These are phyloP conservation scores for Mycena alexandri DNA, from an alignment of 768 basidiomycete species.

Conservation along the genomic window DNA sequence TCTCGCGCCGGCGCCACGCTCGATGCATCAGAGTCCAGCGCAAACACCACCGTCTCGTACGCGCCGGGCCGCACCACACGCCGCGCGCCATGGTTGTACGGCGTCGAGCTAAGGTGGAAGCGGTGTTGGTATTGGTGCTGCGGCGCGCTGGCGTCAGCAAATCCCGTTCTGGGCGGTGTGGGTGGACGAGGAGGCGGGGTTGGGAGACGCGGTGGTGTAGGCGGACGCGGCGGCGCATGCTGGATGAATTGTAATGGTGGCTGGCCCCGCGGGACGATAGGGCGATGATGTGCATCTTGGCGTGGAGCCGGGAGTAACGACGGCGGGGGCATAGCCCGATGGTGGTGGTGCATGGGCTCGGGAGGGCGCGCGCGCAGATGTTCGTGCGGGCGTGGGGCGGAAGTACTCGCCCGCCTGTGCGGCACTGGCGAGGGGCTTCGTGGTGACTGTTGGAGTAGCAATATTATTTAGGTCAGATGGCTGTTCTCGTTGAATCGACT, in stretches of 20 bases:
- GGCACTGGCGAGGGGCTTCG: slow-evolving; percentile 2
- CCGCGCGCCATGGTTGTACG: not conserved
- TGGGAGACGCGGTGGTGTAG: slow-evolving; percentile 1
- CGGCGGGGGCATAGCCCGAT: slow-evolving; percentile 14
- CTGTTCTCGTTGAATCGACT: not conserved
- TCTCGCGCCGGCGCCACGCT: not conserved
- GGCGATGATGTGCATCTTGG: not conserved
- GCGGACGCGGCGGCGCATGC: slow-evolving; percentile 16
- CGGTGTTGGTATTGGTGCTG: slow-evolving; percentile 34
- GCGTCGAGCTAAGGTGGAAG: slow-evolving; percentile 20
- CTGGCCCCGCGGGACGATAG: not conserved
- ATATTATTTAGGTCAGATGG: not conserved
- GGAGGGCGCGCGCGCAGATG: slow-evolving; percentile 5
- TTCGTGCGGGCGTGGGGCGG: not conserved
- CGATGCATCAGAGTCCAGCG: slow-evolving; percentile 16
- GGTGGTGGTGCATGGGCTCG: no score
- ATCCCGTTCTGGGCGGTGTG: no score
- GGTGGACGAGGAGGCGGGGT: slow-evolving; percentile 3
- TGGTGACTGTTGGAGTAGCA: not conserved
- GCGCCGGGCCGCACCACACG: slow-evolving; percentile 26
- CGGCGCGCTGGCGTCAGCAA: not conserved
- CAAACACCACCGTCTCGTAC: slow-evolving; percentile 37
- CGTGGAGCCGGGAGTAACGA: not conserved
- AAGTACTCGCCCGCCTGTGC: no score
- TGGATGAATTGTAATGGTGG: slow-evolving; percentile 33